A percentile compares a stretch with the other conserved stretches of the same genome.
phyloP scores from a whole-genome alignment of 768 basidiomycete genomes.

The Psilocybe azurescens region DNA sequence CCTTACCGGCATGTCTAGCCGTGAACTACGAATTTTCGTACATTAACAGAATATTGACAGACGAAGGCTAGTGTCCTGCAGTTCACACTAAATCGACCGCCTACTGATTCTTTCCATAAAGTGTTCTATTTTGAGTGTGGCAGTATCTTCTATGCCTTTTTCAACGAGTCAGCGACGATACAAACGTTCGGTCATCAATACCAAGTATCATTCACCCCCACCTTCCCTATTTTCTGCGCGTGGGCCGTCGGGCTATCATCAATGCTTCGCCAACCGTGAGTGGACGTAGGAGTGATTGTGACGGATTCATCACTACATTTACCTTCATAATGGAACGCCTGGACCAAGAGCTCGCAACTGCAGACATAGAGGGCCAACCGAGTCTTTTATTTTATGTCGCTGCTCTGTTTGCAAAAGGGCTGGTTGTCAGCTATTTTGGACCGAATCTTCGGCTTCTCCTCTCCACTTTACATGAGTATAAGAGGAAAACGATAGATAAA shows the following conservation, averaged over 20 bases:
- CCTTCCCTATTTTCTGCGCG: not conserved
- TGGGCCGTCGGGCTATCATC: not conserved
- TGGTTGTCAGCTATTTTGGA: not conserved
- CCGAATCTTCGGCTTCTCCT: not conserved
- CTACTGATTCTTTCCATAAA: not conserved
- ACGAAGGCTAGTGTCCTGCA: not conserved
- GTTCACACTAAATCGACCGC: not conserved
- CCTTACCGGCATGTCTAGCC: not conserved
- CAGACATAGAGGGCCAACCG: not conserved
- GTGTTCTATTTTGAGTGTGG: not conserved
- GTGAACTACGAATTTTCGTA: not conserved
- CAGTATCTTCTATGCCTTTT: not conserved
- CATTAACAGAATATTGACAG: not conserved
- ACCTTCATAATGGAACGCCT: not conserved
- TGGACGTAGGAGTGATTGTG: not conserved
- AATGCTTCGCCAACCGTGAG: not conserved
- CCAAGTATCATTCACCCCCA: not conserved
- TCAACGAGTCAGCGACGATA: not conserved
- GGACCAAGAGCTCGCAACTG: not conserved
- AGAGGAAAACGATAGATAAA: constrained; percentile 2
- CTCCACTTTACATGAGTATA: not conserved
- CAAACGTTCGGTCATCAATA: not conserved
- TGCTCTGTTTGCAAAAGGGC: not conserved
- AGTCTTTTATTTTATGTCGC: constrained; percentile 6
- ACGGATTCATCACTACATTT: not conserved